Evolutionary conservation across 805 yeast genomes (phyloP).

Genomic region (Candida sithepensis): DNA sequence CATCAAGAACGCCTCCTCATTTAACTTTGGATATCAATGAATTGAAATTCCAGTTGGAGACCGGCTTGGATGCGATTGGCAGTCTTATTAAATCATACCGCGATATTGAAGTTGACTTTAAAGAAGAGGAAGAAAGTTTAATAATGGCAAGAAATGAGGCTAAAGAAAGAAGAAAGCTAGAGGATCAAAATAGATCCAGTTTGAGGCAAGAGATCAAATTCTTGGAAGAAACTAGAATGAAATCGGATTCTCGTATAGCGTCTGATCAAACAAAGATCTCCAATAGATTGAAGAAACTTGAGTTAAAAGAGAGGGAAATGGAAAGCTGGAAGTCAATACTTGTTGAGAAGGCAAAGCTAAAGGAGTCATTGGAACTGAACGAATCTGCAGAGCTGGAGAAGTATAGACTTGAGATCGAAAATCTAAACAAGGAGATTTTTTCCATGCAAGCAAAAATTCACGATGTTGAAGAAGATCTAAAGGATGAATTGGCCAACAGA

Average conservation of each 20-base stretch:
- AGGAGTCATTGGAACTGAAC: conserved; percentile 10
- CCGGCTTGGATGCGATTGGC: conserved; percentile 39
- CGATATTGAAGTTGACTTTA: conserved; percentile 33
- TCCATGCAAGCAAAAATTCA: conserved; percentile 26
- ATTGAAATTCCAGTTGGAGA: conserved; percentile 37
- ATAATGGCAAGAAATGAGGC: conserved; percentile 34
- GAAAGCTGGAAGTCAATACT: conserved; percentile 31
- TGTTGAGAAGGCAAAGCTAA: conserved; percentile 20
- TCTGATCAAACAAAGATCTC: conserved; percentile 30
- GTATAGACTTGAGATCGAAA: conserved; percentile 20
- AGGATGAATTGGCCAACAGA: conserved; percentile 23
- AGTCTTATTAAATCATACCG: conserved; percentile 31
- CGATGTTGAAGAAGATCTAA: conserved; percentile 31
- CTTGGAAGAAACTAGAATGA: conserved; percentile 38
- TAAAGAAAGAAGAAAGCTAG: conserved; percentile 37
- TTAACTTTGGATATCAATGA: conserved; percentile 39
- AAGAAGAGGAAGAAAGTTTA: conserved; percentile 35
- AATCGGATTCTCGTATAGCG: conserved; percentile 32
- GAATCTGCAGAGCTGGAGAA: conserved; percentile 18
- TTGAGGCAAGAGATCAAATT: conserved; percentile 39
- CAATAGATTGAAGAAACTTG: conserved; percentile 28
- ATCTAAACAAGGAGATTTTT: conserved; percentile 26
- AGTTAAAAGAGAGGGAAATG: conserved; percentile 33
- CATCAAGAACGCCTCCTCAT: conserved; percentile 23
- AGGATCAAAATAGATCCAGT: conserved; percentile 38